Percentiles rank a stretch among this genome's conserved stretches.
phyloP scores from a whole-genome alignment of 768 basidiomycete genomes.

The Pulveroboletus sp. region DNA sequence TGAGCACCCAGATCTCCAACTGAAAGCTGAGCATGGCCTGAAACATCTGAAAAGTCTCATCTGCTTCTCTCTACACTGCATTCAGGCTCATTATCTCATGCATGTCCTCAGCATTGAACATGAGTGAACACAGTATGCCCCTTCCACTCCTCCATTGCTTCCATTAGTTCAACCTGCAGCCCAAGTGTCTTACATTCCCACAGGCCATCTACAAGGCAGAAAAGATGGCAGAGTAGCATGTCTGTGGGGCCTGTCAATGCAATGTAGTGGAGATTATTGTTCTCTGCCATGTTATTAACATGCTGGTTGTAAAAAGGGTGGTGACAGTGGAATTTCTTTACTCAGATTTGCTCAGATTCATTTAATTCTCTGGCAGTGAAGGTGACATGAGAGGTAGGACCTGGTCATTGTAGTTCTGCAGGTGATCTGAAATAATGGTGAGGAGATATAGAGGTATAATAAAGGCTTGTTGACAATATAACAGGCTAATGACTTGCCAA shows the following conservation, averaged over 20 bases:
- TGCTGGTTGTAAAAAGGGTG: not conserved
- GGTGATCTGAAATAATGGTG: no score
- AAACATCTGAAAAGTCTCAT: not conserved
- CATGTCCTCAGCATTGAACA: not conserved
- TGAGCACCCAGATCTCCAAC: no score
- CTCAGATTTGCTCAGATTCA: not conserved
- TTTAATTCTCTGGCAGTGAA: not conserved
- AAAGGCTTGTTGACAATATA: no score
- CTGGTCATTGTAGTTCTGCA: no score
- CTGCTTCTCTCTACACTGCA: not conserved
- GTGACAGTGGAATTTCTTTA: not conserved
- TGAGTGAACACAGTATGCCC: not conserved
- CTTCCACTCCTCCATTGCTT: not conserved
- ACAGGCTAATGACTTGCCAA: no score
- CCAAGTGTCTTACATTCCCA: constrained; percentile 1
- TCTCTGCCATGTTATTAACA: not conserved
- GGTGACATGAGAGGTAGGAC: no score
- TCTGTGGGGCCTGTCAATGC: not conserved
- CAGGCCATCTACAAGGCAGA: constrained; percentile 9
- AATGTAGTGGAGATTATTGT: not conserved
- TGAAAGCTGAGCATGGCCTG: no score
- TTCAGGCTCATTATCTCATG: not conserved
- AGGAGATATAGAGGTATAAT: no score
- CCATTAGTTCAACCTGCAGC: not conserved
- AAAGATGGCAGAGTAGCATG: not conserved